Percentiles rank a stretch among this genome's conserved stretches.
These are phyloP conservation scores for Psidium guajava DNA, from an alignment of 345 rosid genomes.

Conservation along the genomic window DNA sequence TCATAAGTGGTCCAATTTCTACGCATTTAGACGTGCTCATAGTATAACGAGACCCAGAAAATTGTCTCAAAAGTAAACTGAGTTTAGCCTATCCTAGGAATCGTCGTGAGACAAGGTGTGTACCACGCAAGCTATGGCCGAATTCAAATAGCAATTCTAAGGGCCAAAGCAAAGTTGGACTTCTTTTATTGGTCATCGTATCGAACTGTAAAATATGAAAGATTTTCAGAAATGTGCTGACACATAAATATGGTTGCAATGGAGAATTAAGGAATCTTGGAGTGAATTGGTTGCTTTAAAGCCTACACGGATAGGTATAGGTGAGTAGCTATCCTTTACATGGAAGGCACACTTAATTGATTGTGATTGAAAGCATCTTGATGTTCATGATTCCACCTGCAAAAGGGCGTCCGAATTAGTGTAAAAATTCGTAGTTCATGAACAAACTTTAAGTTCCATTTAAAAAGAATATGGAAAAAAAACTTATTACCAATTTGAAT, in stretches of 20 bases:
- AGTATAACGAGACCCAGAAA: neutral
- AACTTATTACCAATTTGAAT: neutral
- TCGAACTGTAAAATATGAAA: neutral
- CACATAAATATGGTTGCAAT: neutral
- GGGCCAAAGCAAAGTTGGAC: neutral
- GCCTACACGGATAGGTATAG: neutral
- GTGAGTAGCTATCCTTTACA: neutral
- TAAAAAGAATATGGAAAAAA: neutral
- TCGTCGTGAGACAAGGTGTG: neutral
- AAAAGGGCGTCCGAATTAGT: neutral
- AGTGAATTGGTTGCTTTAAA: neutral
- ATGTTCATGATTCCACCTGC: neutral
- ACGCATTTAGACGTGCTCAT: neutral
- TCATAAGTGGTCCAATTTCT: neutral
- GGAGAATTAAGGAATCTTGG: neutral
- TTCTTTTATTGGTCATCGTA: neutral
- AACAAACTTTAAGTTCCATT: neutral
- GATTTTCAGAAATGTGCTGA: neutral
- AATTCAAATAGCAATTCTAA: neutral
- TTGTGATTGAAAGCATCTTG: neutral
- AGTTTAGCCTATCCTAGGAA: neutral
- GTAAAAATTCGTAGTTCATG: neutral
- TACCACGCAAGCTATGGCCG: neutral
- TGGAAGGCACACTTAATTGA: neutral
- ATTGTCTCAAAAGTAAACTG: neutral